These are phyloP conservation scores for Warburgia ugandensis DNA, from an alignment of 164 flowering plant species.

Conservation along the genomic window DNA sequence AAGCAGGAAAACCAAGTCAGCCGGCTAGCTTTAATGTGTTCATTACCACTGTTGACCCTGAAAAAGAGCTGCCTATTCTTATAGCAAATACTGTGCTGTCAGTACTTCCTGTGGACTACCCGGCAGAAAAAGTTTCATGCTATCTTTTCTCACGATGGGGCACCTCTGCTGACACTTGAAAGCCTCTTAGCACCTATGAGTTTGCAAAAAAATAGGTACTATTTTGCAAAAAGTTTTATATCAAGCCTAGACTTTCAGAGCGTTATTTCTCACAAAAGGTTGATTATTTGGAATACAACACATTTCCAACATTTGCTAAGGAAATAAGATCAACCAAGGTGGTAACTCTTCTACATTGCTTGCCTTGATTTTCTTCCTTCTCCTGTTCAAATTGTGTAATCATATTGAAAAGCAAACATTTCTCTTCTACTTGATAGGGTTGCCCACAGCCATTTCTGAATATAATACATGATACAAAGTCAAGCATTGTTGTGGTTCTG, in stretches of 20 bases:
- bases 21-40: constrained; percentile 15
- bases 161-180: constrained; percentile 13
- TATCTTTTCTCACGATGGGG: constrained; percentile 24
- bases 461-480: too few species aligned
- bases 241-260: constrained; percentile 17
- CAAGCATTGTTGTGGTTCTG: too few species aligned
- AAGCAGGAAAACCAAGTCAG: constrained; percentile 6
- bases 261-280: constrained; percentile 16
- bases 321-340: constrained; percentile 16
- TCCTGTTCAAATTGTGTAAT: too few species aligned
- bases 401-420: too few species aligned
- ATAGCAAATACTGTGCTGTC: constrained; percentile 16
- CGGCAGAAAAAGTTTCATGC: constrained; percentile 17
- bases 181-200: constrained; percentile 14
- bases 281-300: constrained; percentile 11
- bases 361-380: neutral
- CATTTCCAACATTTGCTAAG: constrained; percentile 12
- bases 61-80: constrained; percentile 18
- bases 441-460: too few species aligned
- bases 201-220: constrained; percentile 19
- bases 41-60: constrained; percentile 15
- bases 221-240: constrained; percentile 14
- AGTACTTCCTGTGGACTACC: constrained; percentile 22
- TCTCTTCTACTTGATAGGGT: too few species aligned
- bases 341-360: neutral